Percentiles rank a stretch among this genome's conserved stretches.
Conservation (phyloP, 1,284 basidiomycete species). For the Cutaneotrichosporon mucoides region DNA sequence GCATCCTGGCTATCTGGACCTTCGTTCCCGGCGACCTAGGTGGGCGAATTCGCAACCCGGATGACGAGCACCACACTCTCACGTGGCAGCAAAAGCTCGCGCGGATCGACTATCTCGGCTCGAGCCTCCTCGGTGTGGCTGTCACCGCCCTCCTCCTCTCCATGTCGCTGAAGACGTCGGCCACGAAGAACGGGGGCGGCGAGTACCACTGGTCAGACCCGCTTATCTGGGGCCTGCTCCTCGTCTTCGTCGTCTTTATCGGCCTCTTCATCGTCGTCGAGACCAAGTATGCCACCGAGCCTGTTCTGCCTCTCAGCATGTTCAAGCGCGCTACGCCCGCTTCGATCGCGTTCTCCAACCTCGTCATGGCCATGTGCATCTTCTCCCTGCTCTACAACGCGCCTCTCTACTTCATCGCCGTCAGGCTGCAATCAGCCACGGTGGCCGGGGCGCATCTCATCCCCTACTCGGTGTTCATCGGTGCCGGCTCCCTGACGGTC, state of each 20-base stretch:
- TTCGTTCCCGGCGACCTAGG: constrained; percentile 15
- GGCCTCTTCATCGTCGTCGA: constrained; percentile 67
- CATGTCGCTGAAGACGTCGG: constrained; percentile 68
- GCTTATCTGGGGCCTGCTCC: constrained; percentile 62
- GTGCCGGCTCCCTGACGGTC: constrained; percentile 74
- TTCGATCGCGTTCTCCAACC: constrained; percentile 71
- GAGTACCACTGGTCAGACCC: constrained; percentile 61
- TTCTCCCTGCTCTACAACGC: constrained; percentile 84
- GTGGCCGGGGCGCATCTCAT: constrained; percentile 76
- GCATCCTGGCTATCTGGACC: constrained; percentile 12
- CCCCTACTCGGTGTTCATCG: constrained; percentile 61
- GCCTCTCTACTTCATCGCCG: constrained; percentile 87
- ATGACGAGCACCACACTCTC: constrained; percentile 40
- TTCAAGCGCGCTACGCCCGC: constrained; percentile 64
- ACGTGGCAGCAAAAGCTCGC: constrained; percentile 60
- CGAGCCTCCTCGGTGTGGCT: constrained; percentile 65
- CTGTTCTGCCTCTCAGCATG: constrained; percentile 75
- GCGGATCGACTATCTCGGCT: constrained; percentile 77
- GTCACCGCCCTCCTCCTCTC: constrained; percentile 71
- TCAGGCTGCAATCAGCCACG: constrained; percentile 67
- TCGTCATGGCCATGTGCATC: constrained; percentile 59
- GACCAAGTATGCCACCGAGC: constrained; percentile 64
- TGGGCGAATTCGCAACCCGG: constrained; percentile 56
- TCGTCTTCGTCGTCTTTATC: constrained; percentile 56
- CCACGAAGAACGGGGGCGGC: constrained; percentile 19